Base-by-base conservation (phyloP, 805 yeast species). In the Pichia sporocuriosa region DNA sequence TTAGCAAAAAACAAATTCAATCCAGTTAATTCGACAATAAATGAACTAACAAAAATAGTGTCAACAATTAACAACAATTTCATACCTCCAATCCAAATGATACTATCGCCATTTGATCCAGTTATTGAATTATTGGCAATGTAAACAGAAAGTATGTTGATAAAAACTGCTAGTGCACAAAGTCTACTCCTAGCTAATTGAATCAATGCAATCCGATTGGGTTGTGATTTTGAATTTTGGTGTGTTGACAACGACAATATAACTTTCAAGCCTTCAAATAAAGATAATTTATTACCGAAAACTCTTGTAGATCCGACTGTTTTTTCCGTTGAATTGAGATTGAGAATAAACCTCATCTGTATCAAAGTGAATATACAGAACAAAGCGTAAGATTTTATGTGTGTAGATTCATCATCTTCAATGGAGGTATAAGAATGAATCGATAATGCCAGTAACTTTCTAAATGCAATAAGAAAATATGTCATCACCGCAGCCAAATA, bases 351-450 rank as follows among this genome's bases (percentile, higher is more conserved):
- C 22, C 56, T 37, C 37, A 51, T 52, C 26, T 59, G 63, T 17
- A 59, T 45, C 33, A 52, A 37, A 35, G 45, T 56, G 23, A 56
- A 43, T 13, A 52, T 22, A 34, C 56, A 46, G 33, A 51, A 57
- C 12, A 47, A 45, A n/a, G 57, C 20, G 32, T 59, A 52, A 1
- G 59, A 56, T 35, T 57, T 58, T n/a, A 43, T 40, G 40, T 56
- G 63, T 4, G 51, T 31, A 2, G 60, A 49, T 26, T 51, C 47
- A 30, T 59, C 53, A 38, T 61, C 65, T 9, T 52, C 54, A 7
- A 46, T 42, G 0, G 65, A 51, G 3, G 61, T 51, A 42, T 54
- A 59, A 9, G 53, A 48, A 56, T 58, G 57, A 33, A 54, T 49
- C 9, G 51, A 36, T n/a, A 62, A 46, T 2, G 60, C 53, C 8